Conservation (phyloP, 257 asterid genomes). For the Solanum gandarillasii region DNA sequence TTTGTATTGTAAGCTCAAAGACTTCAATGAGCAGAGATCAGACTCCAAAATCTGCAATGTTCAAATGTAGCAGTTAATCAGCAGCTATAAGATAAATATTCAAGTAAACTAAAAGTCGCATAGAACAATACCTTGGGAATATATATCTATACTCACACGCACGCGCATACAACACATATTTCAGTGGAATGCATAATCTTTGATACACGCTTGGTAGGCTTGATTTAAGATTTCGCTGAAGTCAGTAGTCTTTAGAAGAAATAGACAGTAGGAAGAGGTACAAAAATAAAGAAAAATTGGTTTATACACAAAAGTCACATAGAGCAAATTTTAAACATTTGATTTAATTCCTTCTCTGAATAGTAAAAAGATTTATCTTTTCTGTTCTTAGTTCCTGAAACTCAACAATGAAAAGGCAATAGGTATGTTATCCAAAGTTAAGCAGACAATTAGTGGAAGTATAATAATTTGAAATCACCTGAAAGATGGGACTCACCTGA, state of each 20-base stretch:
- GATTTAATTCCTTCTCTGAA: background rate
- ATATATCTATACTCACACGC: background rate
- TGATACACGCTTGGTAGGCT: background rate
- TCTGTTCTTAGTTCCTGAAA: background rate
- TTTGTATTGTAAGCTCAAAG: slow-evolving; percentile 59
- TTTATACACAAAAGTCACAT: background rate
- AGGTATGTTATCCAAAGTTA: background rate
- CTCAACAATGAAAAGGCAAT: background rate
- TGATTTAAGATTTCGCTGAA: background rate
- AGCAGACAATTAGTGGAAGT: background rate
- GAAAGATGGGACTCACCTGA: slow-evolving; percentile 39
- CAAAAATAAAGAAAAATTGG: background rate
- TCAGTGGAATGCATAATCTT: background rate
- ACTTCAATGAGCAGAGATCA: slow-evolving; percentile 42
- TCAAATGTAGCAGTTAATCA: background rate
- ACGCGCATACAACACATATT: background rate
- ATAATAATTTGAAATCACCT: background rate
- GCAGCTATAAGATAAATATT: background rate
- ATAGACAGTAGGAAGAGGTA: background rate
- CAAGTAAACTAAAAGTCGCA: background rate
- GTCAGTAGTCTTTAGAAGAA: background rate
- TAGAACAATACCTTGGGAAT: background rate
- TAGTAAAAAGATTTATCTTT: background rate
- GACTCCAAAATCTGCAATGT: slow-evolving; percentile 60
- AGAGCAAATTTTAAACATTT: background rate